Base-by-base conservation (phyloP, 352 stramenopile genomes). In the Phytophthora aleatoria region DNA sequence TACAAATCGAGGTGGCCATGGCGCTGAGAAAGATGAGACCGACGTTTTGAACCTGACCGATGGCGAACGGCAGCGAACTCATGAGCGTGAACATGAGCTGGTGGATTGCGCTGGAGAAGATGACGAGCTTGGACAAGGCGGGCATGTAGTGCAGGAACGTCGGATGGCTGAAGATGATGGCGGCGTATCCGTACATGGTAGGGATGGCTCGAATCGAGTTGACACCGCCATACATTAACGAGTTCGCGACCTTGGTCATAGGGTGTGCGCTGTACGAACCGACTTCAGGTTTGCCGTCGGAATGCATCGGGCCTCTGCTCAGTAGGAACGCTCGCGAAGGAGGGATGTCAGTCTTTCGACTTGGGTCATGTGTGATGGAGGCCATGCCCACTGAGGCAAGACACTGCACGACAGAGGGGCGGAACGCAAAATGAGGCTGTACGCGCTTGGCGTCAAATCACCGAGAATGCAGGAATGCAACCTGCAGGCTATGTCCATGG, bases 21-120 rank as follows among this genome's bases (percentile, higher is more conserved):
- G 83, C 79, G 31, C 76, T 91, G 28, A 99, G 79, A 73, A 99
- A 99, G 64, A 99, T 99, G 6, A 99, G 84, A 1, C 97, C 97
- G 6, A 96, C 96, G 73, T 99, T 95, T 74, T 99, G 97, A 0
- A 99, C 97, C 67, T 98, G 96, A 3, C 96, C 97, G 30, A 99
- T 97, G 9, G 97, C 96, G 74, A 99, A 99, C 0, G 92, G 89
- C 42, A 99, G 71, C 28, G 89, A 91, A 47, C 85, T 98, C 52
- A 98, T 82, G 5, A 87, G 38, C 1, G 85, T 93, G 71, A 91
- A 92, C 72, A 92, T 89, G 67, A 91, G 65, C 52, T 94, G 96
- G 75, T 99, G 97, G n/a, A 99, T 74, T 12, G 96, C 88, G 31
- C 90, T 97, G 27, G 91, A 98, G 44, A 99, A 89, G 30, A 99